phyloP scores from a whole-genome alignment of 2,329 filamentous ascomycete genomes.

The Triangularia setosa region DNA sequence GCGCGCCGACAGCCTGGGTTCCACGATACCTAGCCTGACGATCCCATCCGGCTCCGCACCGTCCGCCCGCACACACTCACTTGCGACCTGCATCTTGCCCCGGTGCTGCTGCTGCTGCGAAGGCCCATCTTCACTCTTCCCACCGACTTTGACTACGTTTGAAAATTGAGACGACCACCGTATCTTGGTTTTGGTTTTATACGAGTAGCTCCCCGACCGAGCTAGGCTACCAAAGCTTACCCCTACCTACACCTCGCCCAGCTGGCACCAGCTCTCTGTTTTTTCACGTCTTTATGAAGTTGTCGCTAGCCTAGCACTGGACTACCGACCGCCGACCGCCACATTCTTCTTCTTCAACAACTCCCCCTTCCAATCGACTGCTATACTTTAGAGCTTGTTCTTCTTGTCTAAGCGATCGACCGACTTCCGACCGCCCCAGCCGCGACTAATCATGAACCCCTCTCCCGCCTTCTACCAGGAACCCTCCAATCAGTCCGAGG shows the following conservation, averaged over 20 bases:
- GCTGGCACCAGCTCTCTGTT: neutral
- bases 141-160: neutral
- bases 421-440: neutral
- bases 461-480: slow-evolving; percentile 42
- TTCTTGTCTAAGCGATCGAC: neutral
- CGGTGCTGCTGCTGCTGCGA: neutral
- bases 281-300: slow-evolving; percentile 17
- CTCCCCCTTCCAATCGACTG: slow-evolving; percentile 7
- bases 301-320: slow-evolving; percentile 16
- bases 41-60: slow-evolving; percentile 17
- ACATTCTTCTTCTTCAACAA: neutral
- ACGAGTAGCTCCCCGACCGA: neutral
- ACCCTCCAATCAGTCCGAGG: slow-evolving; percentile 46
- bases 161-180: slow-evolving; percentile 2
- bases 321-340: slow-evolving; percentile 10
- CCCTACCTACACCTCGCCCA: neutral
- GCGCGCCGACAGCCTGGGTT: neutral
- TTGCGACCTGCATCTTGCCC: neutral
- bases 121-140: neutral
- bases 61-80: neutral
- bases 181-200: neutral
- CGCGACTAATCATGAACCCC: slow-evolving; percentile 5
- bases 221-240: neutral
- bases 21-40: slow-evolving; percentile 8
- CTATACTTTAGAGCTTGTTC: slow-evolving; percentile 5